Conservation (phyloP, 2,329 filamentous ascomycete genomes). For the Alternaria sp. region DNA sequence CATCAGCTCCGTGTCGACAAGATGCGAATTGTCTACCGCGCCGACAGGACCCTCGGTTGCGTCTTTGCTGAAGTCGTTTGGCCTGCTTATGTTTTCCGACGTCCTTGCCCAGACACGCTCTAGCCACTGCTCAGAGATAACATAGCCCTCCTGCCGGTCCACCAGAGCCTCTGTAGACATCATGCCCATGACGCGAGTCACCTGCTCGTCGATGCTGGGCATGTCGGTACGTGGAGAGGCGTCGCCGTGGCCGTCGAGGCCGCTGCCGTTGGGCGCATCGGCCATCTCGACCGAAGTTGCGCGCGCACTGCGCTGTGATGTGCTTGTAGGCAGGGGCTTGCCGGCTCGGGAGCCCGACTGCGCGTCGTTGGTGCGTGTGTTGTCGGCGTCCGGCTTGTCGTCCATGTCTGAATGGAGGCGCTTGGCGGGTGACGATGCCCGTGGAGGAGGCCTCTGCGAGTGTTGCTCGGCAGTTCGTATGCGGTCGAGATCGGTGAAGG, state of each 20-base stretch:
- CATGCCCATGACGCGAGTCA: slow-evolving; percentile 73
- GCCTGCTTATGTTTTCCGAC: slow-evolving; percentile 44
- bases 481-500: slow-evolving; percentile 38
- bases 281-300: slow-evolving; percentile 57
- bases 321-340: slow-evolving; percentile 28
- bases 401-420: slow-evolving; percentile 64
- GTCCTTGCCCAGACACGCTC: slow-evolving; percentile 53
- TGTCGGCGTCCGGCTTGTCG: slow-evolving; percentile 31
- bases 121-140: slow-evolving; percentile 84
- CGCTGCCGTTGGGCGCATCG: slow-evolving; percentile 40
- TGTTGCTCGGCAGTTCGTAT: slow-evolving; percentile 29
- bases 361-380: slow-evolving; percentile 26
- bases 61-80: slow-evolving; percentile 65
- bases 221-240: slow-evolving; percentile 26
- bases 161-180: slow-evolving; percentile 61
- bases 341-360: slow-evolving; percentile 36
- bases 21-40: slow-evolving; percentile 85
- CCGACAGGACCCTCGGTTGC: slow-evolving; percentile 72
- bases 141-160: slow-evolving; percentile 77
- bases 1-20: slow-evolving; percentile 54
- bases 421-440: slow-evolving; percentile 64
- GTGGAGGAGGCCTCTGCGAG: slow-evolving; percentile 36
- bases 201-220: slow-evolving; percentile 68
- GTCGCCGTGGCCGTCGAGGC: slow-evolving; percentile 40
- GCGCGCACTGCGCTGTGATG: slow-evolving; percentile 40